Percentiles rank a stretch among this genome's conserved stretches.
Evolutionary conservation across 768 basidiomycete genomes (phyloP).

Genomic region (Kwoniella mangroviensis): DNA sequence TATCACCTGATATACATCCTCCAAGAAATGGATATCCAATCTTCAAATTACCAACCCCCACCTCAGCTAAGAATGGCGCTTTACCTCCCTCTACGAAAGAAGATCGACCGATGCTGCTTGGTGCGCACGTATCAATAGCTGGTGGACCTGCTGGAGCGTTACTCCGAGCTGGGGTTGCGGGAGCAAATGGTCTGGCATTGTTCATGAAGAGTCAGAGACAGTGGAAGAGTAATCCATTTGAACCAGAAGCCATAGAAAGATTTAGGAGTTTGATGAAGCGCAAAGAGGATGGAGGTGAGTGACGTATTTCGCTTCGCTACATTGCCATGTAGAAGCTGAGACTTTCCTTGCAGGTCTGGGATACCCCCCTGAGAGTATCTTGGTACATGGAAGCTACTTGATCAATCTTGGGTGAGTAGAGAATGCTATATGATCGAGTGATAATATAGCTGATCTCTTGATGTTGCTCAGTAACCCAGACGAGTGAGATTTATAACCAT

Average conservation of each 20-base stretch:
- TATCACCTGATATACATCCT: conserved; percentile 42
- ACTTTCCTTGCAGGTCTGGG: conserved; percentile 59
- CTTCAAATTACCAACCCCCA: conserved; percentile 25
- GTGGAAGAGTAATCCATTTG: conserved; percentile 72
- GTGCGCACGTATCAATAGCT: conserved; percentile 80
- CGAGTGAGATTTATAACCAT: conserved; percentile 61
- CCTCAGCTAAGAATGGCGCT: conserved; percentile 28
- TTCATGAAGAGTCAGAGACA: conserved; percentile 84
- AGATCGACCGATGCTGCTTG: conserved; percentile 59
- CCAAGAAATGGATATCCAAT: conserved; percentile 40
- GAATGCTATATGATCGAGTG: not conserved
- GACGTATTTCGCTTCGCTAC: not conserved
- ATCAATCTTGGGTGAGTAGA: conserved; percentile 69
- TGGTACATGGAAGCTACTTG: conserved; percentile 85
- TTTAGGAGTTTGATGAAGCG: conserved; percentile 70
- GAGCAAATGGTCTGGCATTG: conserved; percentile 81
- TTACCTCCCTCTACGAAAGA: conserved; percentile 12
- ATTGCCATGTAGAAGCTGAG: not conserved
- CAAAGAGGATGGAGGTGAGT: conserved; percentile 50
- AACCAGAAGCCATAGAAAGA: conserved; percentile 62
- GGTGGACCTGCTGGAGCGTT: conserved; percentile 79
- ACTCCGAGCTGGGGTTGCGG: conserved; percentile 70
- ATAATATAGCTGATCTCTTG: not conserved
- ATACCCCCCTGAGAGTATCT: conserved; percentile 67
- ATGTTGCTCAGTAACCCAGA: conserved; percentile 66